Base-by-base conservation (phyloP, 148 eudicot genomes). In the Pouteria glomerata region DNA sequence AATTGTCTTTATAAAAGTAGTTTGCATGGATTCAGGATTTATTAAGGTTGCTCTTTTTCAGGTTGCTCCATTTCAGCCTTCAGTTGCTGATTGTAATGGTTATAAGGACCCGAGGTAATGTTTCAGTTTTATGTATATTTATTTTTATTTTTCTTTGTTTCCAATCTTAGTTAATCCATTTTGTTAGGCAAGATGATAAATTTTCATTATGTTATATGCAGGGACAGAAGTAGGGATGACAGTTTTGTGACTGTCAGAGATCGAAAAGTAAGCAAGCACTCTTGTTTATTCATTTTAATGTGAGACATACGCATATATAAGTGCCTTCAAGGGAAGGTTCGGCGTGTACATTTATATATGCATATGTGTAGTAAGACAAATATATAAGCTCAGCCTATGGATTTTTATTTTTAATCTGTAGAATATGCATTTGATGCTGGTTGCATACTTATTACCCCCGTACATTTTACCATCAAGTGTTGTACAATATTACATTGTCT, bases 191-290 rank as follows among this genome's bases (percentile, higher is more conserved):
- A 16, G 57, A 52, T 33, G 23, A 26, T 51, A 34, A 62, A 35
- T 26, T 14, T 63, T 30, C 18, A 45, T 33, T 63, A 14, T 63
- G 33, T 15, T 74, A 51, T 68, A 27, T 78, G 74, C 69, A 86
- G 93, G 73, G 84, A 74, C 33, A 84, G 81, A 71, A 77, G 63
- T 51, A 76, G 66, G 77, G 83, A 84, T 53, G 90, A 86, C 39
- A 59, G 27, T 23, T 71, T 80, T 39, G 73, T 66, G 29, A 75
- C 80, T 23, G 72, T 86, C 33, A 79, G 82, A 74, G 88, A 88
- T 73, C 83, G 93, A 68, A 84, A 88, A 84, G 93, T 88, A 75
- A 73, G 79, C 57, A 47, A 33, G n/a, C 33, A 47, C 12, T 57
- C 39, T 56, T 73, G 60, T 57, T 70, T 14, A 39, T 66, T 41